Evolutionary conservation across 179 eudicot species (phyloP), one percentile per base, ranked within the genome.

Genomic region (Vitellaria paradoxa): DNA sequence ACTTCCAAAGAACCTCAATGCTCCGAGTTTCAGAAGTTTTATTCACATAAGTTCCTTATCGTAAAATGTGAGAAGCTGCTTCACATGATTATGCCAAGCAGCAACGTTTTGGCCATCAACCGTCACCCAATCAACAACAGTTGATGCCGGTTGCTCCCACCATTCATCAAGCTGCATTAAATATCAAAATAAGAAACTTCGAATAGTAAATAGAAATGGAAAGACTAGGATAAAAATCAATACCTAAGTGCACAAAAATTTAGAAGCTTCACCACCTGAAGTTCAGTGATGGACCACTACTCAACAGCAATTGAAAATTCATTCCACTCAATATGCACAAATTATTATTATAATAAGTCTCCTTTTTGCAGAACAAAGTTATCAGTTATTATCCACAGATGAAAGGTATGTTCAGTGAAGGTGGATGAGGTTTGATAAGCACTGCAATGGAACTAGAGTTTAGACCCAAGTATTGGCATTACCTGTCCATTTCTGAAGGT

Each of bases 71-170:
- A 95, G 93, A 73, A 96, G 93, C 82, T 91, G 91, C 86, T 89
- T 96, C 75, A 91, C 96, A 65, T 91, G 97, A 84, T 93, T 96
- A 65, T 89, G 90, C 99, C 99, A 96, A 56, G 94, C 90, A 74
- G 88, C 89, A 56, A 91, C 97, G 76, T 93, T 93, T 85, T 93
- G 88, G 50, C 99, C 98, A 78, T 95, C 99, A 42, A 95, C 95
- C 24, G 90, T 76, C 42, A 91, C 92, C 99, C 99, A 95, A 81
- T 95, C 99, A 70, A 89, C 98, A 56, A 90, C 94, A 50, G 92
- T 89, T 47, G 98, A 89, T 37, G 98, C 99, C 59, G 99, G 99
- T 79, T 95, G 99, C 82, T 95, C 98, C 99, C 99, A 96, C 99
- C 99, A 96, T 82, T 96, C 99, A 81, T 90, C 99, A 62, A 96